Evolutionary conservation across 2,329 filamentous ascomycete species (phyloP), one percentile per base, ranked within the genome.

Genomic region (Aspergillus piperis): DNA sequence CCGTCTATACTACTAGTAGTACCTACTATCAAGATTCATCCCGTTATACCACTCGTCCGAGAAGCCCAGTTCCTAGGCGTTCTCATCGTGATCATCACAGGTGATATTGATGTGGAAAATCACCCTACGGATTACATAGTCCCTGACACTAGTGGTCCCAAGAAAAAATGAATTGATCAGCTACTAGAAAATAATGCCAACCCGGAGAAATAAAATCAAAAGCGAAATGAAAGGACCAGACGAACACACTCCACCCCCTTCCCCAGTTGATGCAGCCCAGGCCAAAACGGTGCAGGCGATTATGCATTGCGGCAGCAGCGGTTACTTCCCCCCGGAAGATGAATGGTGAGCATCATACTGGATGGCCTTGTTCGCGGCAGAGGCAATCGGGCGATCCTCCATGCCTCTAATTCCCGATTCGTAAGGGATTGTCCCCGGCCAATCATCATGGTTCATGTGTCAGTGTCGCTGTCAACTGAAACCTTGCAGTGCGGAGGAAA

Each of bases 251-350:
- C 10, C 21, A 41, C 32, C 39, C 39, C 19, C 17, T 17, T 48
- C 42, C 52, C 38, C 19, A 25, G 36, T 42, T 52, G 58, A 61
- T 58, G 19, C 56, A 48, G 32, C 23, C 38, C 27, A 17, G 8
- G 47, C 54, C 15, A 15, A 27, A 54, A 44, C 38, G 30, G 47
- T 48, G 52, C 48, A 47, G 39, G 47, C 47, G 17, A 57, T 55
- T 38, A 55, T 60, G 62, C 50, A 49, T 25, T 60, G 62, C 62
- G 62, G 62, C 62, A 64, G 54, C 62, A 52, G 62, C 62, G 62
- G 60, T 58, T 62, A 64, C 39, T 32, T 39, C 27, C 36, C 47
- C 25, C 25, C 25, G 10, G 36, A 52, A 6, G 30, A 13, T 42
- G 32, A n/a, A 54, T 54, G 42, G 25, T 19, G 47, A 30, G 32